Evolutionary conservation across 2,329 filamentous ascomycete species (phyloP).

Genomic region (Trichoderma sp.): DNA sequence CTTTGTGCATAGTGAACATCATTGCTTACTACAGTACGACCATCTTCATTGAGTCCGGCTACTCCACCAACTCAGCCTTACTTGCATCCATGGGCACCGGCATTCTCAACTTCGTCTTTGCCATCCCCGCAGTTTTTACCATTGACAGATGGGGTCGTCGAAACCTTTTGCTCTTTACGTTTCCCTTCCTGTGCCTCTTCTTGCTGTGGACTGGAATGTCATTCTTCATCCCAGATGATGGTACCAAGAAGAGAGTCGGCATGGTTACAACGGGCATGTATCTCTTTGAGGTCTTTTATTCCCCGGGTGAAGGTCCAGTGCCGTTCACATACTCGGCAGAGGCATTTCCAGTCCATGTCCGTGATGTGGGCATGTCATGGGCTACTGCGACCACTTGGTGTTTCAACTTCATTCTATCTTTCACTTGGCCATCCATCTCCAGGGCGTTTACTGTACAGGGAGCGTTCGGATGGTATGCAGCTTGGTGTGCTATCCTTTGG

Average conservation of each 20-base stretch:
- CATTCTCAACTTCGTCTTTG: slow-evolving; percentile 28
- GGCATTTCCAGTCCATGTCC: slow-evolving; percentile 39
- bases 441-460: slow-evolving; percentile 34
- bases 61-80: slow-evolving; percentile 30
- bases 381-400: slow-evolving; percentile 36
- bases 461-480: slow-evolving; percentile 46
- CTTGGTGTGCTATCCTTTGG: slow-evolving; percentile 46
- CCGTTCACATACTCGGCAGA: slow-evolving; percentile 41
- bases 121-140: slow-evolving; percentile 35
- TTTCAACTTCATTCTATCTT: slow-evolving; percentile 30
- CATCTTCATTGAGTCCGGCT: slow-evolving; percentile 32
- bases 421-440: slow-evolving; percentile 36
- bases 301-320: slow-evolving; percentile 37
- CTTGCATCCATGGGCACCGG: slow-evolving; percentile 36
- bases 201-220: slow-evolving; percentile 34
- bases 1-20: slow-evolving; percentile 26
- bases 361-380: slow-evolving; percentile 41
- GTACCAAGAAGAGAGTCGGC: slow-evolving; percentile 28
- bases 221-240: slow-evolving; percentile 28
- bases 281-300: slow-evolving; percentile 39
- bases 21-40: slow-evolving; percentile 35
- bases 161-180: slow-evolving; percentile 31
- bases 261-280: slow-evolving; percentile 38
- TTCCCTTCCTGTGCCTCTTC: slow-evolving; percentile 36
- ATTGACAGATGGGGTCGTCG: slow-evolving; percentile 30